Percentiles rank a stretch among this genome's conserved stretches.
Evolutionary conservation across 2,329 filamentous ascomycete genomes (phyloP).

Genomic region (Epicoccum nigrum): DNA sequence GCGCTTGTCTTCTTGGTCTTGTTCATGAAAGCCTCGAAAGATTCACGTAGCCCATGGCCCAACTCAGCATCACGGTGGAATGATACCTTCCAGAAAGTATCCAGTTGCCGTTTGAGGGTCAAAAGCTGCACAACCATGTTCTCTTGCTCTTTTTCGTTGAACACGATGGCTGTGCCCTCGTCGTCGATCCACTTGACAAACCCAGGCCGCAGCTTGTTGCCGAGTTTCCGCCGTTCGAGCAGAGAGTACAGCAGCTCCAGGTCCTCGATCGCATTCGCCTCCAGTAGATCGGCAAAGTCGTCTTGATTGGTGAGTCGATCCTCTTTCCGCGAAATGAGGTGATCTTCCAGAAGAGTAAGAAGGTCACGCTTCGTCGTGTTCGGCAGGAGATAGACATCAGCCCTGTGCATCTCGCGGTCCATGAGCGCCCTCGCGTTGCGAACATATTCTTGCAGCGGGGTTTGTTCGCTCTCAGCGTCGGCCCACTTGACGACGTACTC

Average conservation of each 20-base stretch:
- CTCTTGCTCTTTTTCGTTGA: constrained; percentile 76
- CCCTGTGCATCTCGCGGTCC: constrained; percentile 73
- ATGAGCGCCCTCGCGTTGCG: constrained; percentile 72
- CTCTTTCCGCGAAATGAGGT: constrained; percentile 72
- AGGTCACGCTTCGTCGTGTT: constrained; percentile 80
- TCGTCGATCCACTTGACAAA: constrained; percentile 81
- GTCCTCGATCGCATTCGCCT: constrained; percentile 70
- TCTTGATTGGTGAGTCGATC: constrained; percentile 62
- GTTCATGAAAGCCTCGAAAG: constrained; percentile 92
- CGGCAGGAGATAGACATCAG: constrained; percentile 81
- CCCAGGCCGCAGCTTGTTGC: constrained; percentile 70
- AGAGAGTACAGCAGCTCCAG: constrained; percentile 80
- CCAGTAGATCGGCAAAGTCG: constrained; percentile 75
- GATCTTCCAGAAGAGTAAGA: constrained; percentile 73
- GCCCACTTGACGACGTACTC: constrained; percentile 74
- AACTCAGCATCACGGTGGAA: constrained; percentile 81
- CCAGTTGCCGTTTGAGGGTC: constrained; percentile 78
- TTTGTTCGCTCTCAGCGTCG: constrained; percentile 65
- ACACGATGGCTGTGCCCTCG: constrained; percentile 77
- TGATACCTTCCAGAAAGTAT: constrained; percentile 75
- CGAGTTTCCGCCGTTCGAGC: constrained; percentile 73
- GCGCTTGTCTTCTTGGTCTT: constrained; percentile 73
- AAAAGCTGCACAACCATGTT: constrained; percentile 87
- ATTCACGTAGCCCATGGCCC: constrained; percentile 77
- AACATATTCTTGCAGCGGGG: constrained; percentile 76